These are phyloP conservation scores for Coniochaeta sp. DNA, from an alignment of 2,329 filamentous ascomycete genomes.

Conservation along the genomic window DNA sequence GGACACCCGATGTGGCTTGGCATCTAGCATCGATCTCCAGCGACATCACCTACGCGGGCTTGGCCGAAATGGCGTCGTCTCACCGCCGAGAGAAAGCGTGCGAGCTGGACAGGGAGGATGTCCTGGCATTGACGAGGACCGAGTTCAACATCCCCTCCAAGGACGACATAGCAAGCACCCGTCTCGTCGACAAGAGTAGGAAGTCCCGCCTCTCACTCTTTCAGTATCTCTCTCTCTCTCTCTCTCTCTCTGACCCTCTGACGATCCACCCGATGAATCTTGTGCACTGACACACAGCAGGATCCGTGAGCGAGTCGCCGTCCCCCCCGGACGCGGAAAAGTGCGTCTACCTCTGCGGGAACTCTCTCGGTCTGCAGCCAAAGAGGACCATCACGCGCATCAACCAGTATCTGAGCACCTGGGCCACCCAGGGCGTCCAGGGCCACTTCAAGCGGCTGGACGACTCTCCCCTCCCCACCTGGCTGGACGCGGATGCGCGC, in stretches of 20 bases:
- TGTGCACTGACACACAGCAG: not conserved
- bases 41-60: too few species aligned
- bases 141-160: conserved; percentile 20
- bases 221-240: too few species aligned
- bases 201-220: not conserved
- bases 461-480: conserved; percentile 54
- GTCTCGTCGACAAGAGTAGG: conserved; percentile 8
- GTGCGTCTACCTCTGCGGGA: conserved; percentile 69
- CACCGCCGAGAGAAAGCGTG: not conserved
- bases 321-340: not conserved
- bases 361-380: conserved; percentile 72
- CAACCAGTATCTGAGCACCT: conserved; percentile 62
- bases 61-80: not conserved
- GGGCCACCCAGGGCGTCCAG: conserved; percentile 69
- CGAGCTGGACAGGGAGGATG: conserved; percentile 15
- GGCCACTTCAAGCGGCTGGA: conserved; percentile 65
- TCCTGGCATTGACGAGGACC: conserved; percentile 13
- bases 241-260: too few species aligned
- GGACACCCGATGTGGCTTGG: too few species aligned
- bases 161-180: conserved; percentile 16
- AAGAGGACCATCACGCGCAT: conserved; percentile 57
- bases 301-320: not conserved
- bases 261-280: not conserved
- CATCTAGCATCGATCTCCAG: too few species aligned
- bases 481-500: conserved; percentile 64